These are phyloP conservation scores for Tillandsia fasciculata DNA, from an alignment of 176 grass and related monocot genomes.

Conservation along the genomic window DNA sequence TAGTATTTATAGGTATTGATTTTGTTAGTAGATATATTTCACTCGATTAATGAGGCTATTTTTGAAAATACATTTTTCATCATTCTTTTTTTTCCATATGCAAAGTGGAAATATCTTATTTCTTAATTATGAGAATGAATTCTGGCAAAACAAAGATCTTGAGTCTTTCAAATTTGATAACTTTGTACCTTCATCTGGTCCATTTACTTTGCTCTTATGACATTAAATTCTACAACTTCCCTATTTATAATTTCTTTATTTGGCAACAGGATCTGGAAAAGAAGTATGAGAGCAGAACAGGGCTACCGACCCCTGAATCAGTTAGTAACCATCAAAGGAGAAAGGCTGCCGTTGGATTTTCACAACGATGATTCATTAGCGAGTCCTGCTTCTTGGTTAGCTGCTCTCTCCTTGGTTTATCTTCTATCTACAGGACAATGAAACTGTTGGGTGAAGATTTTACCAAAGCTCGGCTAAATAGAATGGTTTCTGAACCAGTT, in stretches of 20 bases:
- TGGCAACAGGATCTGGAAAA: constrained; percentile 55
- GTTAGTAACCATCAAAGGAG: constrained; percentile 39
- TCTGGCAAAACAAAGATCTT: too few relatives aligned
- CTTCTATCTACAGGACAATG: neutral
- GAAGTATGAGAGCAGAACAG: constrained; percentile 65
- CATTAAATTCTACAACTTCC: neutral
- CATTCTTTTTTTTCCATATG: too few relatives aligned
- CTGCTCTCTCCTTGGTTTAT: constrained; percentile 3
- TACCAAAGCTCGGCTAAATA: too few relatives aligned
- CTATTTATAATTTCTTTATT: neutral
- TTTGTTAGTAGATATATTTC: too few relatives aligned
- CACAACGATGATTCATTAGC: constrained; percentile 7
- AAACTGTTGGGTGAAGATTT: too few relatives aligned
- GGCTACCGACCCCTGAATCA: constrained; percentile 58
- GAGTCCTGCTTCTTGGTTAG: constrained; percentile 11
- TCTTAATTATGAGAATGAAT: too few relatives aligned
- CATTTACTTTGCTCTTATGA: neutral
- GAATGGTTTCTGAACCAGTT: too few relatives aligned
- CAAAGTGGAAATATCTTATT: too few relatives aligned
- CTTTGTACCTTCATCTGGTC: neutral
- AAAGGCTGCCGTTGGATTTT: constrained; percentile 41
- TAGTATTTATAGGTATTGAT: constrained; percentile 3
- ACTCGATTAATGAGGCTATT: too few relatives aligned
- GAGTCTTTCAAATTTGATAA: too few relatives aligned
- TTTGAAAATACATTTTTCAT: too few relatives aligned